phyloP scores from a whole-genome alignment of 352 stramenopile species.

The Globisporangium paroecandrum region DNA sequence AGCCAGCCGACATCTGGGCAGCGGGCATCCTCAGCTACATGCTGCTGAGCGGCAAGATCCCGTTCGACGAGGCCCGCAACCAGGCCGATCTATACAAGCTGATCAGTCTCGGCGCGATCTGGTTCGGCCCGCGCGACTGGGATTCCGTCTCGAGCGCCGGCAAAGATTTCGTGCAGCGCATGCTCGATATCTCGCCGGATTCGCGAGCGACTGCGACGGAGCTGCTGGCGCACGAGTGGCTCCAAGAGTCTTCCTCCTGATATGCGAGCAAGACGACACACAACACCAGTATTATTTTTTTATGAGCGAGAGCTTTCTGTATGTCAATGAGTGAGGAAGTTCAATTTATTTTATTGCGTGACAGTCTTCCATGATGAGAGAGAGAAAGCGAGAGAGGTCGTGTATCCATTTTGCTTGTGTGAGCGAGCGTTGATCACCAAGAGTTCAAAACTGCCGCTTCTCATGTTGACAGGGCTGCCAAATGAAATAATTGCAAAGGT shows the following conservation, averaged over 20 bases:
- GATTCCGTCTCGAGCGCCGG: constrained; percentile 63
- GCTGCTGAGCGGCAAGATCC: constrained; percentile 59
- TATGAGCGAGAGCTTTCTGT: background rate
- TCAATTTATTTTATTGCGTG: background rate
- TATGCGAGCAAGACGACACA: background rate
- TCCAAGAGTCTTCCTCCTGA: constrained; percentile 21
- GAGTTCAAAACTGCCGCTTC: no score
- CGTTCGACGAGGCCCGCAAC: constrained; percentile 53
- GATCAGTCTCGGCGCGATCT: constrained; percentile 89
- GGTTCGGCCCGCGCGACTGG: constrained; percentile 91
- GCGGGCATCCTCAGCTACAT: constrained; percentile 96
- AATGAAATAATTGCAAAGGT: no score
- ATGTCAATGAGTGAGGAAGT: background rate
- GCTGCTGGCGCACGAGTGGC: constrained; percentile 56
- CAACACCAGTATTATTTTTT: constrained; percentile 3
- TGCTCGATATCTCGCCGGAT: constrained; percentile 84
- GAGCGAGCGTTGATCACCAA: background rate
- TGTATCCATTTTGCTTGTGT: background rate
- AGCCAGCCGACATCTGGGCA: constrained; percentile 93
- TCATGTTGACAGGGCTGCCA: no score
- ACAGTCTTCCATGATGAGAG: background rate
- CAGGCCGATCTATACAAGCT: constrained; percentile 63
- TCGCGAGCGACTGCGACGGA: constrained; percentile 54
- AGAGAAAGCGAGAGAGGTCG: background rate
- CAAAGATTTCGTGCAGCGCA: constrained; percentile 83